Conservation (phyloP, 306 rosid genomes). For the Betula pendula region DNA sequence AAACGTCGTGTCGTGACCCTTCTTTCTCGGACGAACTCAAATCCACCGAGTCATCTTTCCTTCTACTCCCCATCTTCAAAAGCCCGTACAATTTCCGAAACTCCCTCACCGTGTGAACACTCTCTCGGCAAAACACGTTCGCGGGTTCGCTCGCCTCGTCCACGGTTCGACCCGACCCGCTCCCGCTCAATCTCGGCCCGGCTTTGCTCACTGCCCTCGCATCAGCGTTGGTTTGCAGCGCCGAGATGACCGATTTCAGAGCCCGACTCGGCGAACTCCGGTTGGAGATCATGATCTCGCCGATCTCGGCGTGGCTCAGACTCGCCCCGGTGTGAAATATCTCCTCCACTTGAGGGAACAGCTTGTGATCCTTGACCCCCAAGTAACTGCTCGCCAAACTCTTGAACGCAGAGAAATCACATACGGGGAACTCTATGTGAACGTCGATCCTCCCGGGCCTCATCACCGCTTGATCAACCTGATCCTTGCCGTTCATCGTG, state of each 20-base stretch:
- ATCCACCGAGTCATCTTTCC: constrained; percentile 50
- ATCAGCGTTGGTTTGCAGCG: constrained; percentile 53
- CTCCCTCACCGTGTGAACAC: constrained; percentile 69
- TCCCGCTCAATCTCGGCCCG: constrained; percentile 32
- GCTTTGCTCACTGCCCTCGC: background rate
- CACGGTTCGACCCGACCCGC: constrained; percentile 53
- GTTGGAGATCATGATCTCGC: constrained; percentile 87
- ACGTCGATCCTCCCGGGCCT: constrained; percentile 88
- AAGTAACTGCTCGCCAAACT: constrained; percentile 60
- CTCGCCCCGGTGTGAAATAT: constrained; percentile 63
- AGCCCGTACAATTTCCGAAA: constrained; percentile 80
- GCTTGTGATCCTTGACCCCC: constrained; percentile 94
- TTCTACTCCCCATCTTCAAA: constrained; percentile 66
- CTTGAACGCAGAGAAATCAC: constrained; percentile 85
- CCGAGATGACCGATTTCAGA: constrained; percentile 72
- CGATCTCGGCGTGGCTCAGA: constrained; percentile 77
- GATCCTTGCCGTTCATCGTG: constrained; percentile 63
- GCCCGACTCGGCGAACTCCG: constrained; percentile 88
- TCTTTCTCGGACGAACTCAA: constrained; percentile 45
- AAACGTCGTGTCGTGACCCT: constrained; percentile 13
- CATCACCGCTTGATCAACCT: constrained; percentile 57
- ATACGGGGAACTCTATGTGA: constrained; percentile 73
- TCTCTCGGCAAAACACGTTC: constrained; percentile 51
- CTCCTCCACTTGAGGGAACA: constrained; percentile 80
- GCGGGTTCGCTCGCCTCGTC: constrained; percentile 36